Base-by-base conservation (phyloP, 371 early-diverging fungal species). In the Mucor racemosus region DNA sequence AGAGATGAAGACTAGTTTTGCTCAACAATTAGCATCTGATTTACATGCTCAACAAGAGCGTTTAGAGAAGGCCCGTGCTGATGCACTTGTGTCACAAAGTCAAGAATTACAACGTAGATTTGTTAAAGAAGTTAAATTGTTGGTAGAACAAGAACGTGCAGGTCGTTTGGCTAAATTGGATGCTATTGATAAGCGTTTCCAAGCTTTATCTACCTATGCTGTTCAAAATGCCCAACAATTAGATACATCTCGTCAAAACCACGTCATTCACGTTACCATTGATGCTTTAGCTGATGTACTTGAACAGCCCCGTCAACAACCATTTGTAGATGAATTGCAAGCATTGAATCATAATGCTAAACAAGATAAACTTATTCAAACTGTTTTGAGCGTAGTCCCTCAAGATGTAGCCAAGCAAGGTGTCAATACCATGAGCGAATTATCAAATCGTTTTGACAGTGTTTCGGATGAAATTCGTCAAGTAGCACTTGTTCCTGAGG, bases 101-200 rank as follows among this genome's bases (percentile, higher is more conserved):
- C 74, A 76, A 21, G 82, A 79, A 42, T 71, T 86, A 68, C 82
- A 86, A 75, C 81, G 84, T 36, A 78, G 81, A 26, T 88, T 86
- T 84, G 76, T 81, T 44, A 79, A 88, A 26, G 84, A 92, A 72
- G 88, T 93, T 73, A 89, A 88, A 64, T 75, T 83, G 26, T 77
- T 90, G 19, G 91, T 97, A 17, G 97, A 97, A 66, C 81, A 88
- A 58, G 97, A 97, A 81, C 88, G 97, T 42, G 88, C 87, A 33
- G 94, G 95, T 31, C 91, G 97, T 14, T 82, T 97, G 53, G 92
- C 95, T 7, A 80, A 90, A 34, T 69, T 97, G 55, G 95, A 95
- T 73, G 85, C 88, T 54, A 85, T 95, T 53, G 83, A 85, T 60
- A 68, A 89, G 46, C 91, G 93, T 64, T 78, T 95, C 46, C 90